Percentiles rank a stretch among this genome's conserved stretches.
These are phyloP conservation scores for Cornus florida DNA, from an alignment of 148 eudicot species.

Conservation along the genomic window DNA sequence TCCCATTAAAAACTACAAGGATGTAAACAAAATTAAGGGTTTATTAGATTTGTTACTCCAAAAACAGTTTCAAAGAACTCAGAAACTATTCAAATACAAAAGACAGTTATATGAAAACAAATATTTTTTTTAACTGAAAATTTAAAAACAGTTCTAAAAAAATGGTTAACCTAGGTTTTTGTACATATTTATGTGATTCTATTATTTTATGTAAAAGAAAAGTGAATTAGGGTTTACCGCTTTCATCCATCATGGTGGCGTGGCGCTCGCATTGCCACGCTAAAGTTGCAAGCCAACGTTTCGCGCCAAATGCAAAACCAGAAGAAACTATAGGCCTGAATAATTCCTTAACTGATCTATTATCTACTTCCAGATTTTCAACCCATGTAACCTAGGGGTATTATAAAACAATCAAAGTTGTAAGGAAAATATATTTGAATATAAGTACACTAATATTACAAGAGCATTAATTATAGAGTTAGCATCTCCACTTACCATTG, in stretches of 20 bases:
- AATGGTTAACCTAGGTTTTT: not conserved
- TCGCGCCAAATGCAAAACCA: conserved; percentile 43
- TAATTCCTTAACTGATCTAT: conserved; percentile 16
- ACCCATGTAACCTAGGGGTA: conserved; percentile 51
- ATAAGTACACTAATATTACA: not conserved
- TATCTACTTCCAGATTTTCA: conserved; percentile 44
- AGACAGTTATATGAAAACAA: no score
- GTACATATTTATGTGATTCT: not conserved
- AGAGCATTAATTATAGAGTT: not conserved
- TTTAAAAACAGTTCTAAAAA: no score
- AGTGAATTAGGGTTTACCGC: not conserved
- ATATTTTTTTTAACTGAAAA: no score
- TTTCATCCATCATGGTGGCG: conserved; percentile 16
- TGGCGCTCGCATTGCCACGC: conserved; percentile 28
- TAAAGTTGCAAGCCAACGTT: conserved; percentile 52
- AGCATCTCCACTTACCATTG: conserved; percentile 11
- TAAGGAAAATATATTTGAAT: not conserved
- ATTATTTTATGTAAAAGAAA: not conserved
- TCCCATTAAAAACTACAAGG: not conserved
- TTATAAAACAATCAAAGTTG: not conserved
- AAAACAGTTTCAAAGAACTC: no score
- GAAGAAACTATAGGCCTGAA: conserved; percentile 27
- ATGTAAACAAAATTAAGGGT: no score
- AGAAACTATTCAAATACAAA: no score
- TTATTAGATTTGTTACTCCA: no score